Base-by-base conservation (phyloP, 371 early-diverging fungal genomes). In the Mucor plumbeus region DNA sequence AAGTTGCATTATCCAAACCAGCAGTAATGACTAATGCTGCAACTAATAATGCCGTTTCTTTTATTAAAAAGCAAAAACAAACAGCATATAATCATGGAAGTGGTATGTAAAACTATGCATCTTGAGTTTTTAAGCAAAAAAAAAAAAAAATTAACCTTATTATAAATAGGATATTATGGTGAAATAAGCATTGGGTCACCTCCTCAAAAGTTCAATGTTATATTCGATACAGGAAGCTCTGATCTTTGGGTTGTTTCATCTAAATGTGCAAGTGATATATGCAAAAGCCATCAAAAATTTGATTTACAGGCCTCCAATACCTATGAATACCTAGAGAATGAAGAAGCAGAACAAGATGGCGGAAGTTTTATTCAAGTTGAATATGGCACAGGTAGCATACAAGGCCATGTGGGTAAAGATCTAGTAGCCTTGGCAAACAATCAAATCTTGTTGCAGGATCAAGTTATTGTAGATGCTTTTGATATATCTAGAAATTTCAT, bases 221-320 rank as follows among this genome's bases (percentile, higher is more conserved):
- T 91, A 7, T 91, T 93, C 69, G 94, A 93, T 64, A 93, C 93
- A 0, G 94, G 92, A 0, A 91, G 91, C 31, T 79, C 89, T 31
- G 88, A 92, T 62, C 64, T 91, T 43, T 92, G 94, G 94, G 96
- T 99, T n/a, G 96, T 98, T 0, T 95, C 95, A 15, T 89, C 92
- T 3, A 83, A 90, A 63, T 98, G 98, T 84, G 70, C 77, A 34
- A 92, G 91, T 1, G 91, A 92, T 54, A 91, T 77, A 1, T 81
- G 81, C 40, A 33, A 36, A 7, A 53, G 63, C 21, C 78, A 77
- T 14, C 60, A 63, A 14, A 63, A 73, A 41, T 81, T 67, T 41
- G 43, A 62, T 26, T 38, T 61, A 4, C 17, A 58, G 5, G 53
- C 48, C 4, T 77, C 75, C 0, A 26, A 33, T 0, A 55, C 79